Percentiles rank a stretch among this genome's conserved stretches.
Evolutionary conservation across 2,329 filamentous ascomycete genomes (phyloP).

Genomic region (Alternaria gansuensis): DNA sequence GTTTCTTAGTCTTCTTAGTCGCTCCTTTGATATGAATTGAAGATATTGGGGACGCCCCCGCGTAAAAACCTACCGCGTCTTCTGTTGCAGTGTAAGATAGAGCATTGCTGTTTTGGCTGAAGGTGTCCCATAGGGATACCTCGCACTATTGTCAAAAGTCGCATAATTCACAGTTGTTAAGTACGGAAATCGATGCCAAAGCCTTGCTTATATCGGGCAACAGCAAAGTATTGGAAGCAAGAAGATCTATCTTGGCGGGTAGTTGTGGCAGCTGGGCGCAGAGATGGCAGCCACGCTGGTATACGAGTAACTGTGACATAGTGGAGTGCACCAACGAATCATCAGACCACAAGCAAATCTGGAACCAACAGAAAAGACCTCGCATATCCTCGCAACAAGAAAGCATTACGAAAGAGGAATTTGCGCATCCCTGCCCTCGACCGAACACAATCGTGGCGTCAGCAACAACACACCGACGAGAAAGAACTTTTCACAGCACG

Average conservation of each 20-base stretch:
- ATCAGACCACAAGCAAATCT: not conserved
- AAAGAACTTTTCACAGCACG: not conserved
- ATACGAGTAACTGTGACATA: not conserved
- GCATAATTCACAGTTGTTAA: no score
- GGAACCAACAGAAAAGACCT: no score
- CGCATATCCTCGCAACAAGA: not conserved
- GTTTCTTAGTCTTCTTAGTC: constrained; percentile 9
- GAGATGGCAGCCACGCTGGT: not conserved
- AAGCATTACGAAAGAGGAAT: not conserved
- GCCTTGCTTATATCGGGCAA: no score
- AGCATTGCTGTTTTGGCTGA: no score
- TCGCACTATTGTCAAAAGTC: no score
- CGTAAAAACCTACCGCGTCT: not conserved
- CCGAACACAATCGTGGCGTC: not conserved
- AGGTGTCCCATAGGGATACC: no score
- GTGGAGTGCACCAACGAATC: not conserved
- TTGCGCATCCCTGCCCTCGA: not conserved
- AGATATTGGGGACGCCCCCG: constrained; percentile 9
- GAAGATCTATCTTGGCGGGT: no score
- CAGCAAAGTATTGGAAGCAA: no score
- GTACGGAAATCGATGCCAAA: no score
- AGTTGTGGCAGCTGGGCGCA: not conserved
- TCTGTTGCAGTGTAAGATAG: not conserved
- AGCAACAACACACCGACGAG: constrained; percentile 2
- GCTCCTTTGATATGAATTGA: constrained; percentile 1